Percentiles rank a stretch among this genome's conserved stretches.
These are phyloP conservation scores for Trypanosoma rangeli DNA, from an alignment of 208 protist species.

Conservation along the genomic window DNA sequence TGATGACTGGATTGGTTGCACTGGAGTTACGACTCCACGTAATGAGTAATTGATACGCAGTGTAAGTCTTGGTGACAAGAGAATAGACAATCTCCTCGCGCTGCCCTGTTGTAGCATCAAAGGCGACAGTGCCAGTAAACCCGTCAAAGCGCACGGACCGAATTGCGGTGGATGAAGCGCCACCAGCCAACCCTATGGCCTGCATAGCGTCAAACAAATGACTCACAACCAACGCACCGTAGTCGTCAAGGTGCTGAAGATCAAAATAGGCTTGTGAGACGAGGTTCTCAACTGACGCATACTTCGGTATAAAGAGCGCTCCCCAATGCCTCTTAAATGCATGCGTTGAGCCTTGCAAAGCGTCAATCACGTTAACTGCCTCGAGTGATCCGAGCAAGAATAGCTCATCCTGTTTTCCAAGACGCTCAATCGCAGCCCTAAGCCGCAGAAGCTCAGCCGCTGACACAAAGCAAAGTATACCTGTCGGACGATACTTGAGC, in stretches of 20 bases:
- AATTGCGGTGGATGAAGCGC: conserved; percentile 41
- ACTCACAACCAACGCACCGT: conserved; percentile 76
- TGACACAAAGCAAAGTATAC: conserved; percentile 65
- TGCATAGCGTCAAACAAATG: conserved; percentile 79
- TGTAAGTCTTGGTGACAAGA: conserved; percentile 48
- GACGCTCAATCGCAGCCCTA: conserved; percentile 41
- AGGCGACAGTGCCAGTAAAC: conserved; percentile 71
- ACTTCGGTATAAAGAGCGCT: conserved; percentile 67
- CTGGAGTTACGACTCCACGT: conserved; percentile 55
- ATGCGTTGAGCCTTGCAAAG: conserved; percentile 33
- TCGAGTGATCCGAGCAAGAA: conserved; percentile 73
- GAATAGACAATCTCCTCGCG: conserved; percentile 55
- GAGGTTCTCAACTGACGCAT: conserved; percentile 45
- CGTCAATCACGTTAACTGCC: conserved; percentile 53
- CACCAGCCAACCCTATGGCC: conserved; percentile 42
- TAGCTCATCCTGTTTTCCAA: conserved; percentile 31
- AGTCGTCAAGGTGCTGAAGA: conserved; percentile 48
- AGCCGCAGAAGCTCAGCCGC: conserved; percentile 57
- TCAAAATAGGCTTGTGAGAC: conserved; percentile 47
- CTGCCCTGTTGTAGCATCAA: conserved; percentile 71
- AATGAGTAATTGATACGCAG: conserved; percentile 47
- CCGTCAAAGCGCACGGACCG: conserved; percentile 55
- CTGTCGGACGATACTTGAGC: conserved; percentile 41
- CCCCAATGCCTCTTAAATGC: conserved; percentile 43
- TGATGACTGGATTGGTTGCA: conserved; percentile 29